Base-by-base conservation (phyloP, 1,139 yeast genomes). In the Magnusiomyces fungicola region DNA sequence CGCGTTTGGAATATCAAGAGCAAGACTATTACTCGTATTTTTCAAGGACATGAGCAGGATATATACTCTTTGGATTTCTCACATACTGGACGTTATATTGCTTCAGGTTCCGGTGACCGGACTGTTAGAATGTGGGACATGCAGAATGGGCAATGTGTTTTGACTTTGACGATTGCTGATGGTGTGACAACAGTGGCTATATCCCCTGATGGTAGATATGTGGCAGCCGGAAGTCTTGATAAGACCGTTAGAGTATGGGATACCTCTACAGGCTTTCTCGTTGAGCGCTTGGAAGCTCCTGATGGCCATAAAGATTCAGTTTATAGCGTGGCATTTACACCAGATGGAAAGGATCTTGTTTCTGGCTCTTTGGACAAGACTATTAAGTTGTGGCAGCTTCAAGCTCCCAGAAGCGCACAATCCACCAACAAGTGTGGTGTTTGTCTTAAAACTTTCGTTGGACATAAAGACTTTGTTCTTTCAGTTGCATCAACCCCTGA, bases 211-310 rank as follows among this genome's bases (percentile, higher is more conserved):
- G 97, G 97, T 39, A 80, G 83, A 60, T 79, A 83, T 60, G 89
- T 92, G 60, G 97, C 97, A 44, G 98, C 97, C 18, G 98, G 98
- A 49, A 86, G 96, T 42, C 78, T 92, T 57, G 98, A 92, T 71
- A 79, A 95, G 69, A 86, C 96, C 23, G 97, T 92, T 46, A 79
- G 97, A 56, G 96, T 92, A 44, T 92, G 98, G 97, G 97, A 90
- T 70, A 85, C 96, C 14, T 81, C 89, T 51, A 86, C 96, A 23
- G 97, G 97, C 1, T 55, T 58, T 48, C 72, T 88, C 47, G 96
- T 92, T 46, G 97, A 92, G 72, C 80, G 96, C 65, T 76, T 92
- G 58, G 97, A 90, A 16, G 83, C 92, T 19, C 96, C 95, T 52
- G 90, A 90, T 58, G 97, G 97, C 29, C 98, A 92, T 69, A 88